Percentiles rank a stretch among this genome's conserved stretches.
These are phyloP conservation scores for Carallia brachiata DNA, from an alignment of 345 rosid genomes.

Conservation along the genomic window DNA sequence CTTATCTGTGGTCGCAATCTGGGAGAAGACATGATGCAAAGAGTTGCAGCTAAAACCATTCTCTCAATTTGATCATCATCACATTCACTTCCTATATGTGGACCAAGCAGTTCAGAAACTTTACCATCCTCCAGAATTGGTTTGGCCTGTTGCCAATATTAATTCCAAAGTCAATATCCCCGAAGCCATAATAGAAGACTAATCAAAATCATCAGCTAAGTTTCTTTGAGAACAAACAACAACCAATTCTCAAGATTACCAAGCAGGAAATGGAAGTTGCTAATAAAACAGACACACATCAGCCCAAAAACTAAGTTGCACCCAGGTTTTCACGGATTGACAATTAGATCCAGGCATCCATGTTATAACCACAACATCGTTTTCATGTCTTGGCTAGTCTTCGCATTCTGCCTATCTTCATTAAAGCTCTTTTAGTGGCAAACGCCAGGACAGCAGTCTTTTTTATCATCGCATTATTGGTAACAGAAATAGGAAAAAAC, in stretches of 20 bases:
- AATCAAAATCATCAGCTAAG: background rate
- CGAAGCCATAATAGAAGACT: background rate
- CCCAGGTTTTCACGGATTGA: too few relatives aligned
- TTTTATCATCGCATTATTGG: too few relatives aligned
- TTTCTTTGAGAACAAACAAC: background rate
- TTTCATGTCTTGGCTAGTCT: too few relatives aligned
- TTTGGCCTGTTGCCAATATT: conserved; percentile 53
- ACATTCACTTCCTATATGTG: conserved; percentile 40
- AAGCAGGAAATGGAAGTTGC: too few relatives aligned
- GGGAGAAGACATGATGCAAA: conserved; percentile 69
- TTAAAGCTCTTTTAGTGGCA: too few relatives aligned
- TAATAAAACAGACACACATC: too few relatives aligned
- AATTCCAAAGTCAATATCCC: background rate
- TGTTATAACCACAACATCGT: too few relatives aligned
- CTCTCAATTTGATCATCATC: conserved; percentile 53
- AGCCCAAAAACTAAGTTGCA: too few relatives aligned
- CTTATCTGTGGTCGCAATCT: conserved; percentile 63
- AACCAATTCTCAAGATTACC: background rate
- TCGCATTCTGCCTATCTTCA: too few relatives aligned
- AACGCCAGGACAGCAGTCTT: too few relatives aligned
- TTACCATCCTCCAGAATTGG: conserved; percentile 71
- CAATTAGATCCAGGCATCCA: too few relatives aligned
- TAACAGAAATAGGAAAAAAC: too few relatives aligned
- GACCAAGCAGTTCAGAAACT: conserved; percentile 68
- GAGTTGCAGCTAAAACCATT: conserved; percentile 77